Conservation (phyloP, 495 filamentous ascomycete species). For the Lasiosphaeriaceae sp. region DNA sequence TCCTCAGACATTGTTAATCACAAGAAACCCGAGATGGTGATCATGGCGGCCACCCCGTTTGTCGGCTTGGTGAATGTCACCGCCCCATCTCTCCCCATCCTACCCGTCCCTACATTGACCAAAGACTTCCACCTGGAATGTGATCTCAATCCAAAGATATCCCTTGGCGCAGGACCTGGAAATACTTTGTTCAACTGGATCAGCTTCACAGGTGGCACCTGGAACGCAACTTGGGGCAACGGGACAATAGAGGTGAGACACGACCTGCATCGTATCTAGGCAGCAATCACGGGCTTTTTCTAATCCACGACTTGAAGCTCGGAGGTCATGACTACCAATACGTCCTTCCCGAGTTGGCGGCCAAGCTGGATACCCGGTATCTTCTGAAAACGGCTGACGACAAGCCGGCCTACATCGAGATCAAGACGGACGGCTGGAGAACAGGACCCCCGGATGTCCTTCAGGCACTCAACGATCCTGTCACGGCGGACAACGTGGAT, state of each 20-base stretch:
- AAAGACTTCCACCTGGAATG: conserved; percentile 11
- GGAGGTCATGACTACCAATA: conserved; percentile 12
- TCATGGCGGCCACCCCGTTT: too few relatives aligned
- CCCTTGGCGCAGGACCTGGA: conserved; percentile 1
- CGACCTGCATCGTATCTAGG: too few relatives aligned
- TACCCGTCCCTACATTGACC: conserved; percentile 1
- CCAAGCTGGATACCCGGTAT: conserved; percentile 11
- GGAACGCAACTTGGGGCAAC: conserved; percentile 10
- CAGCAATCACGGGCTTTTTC: too few relatives aligned
- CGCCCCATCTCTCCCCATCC: too few relatives aligned
- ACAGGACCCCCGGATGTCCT: conserved; percentile 6
- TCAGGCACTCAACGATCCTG: conserved; percentile 6
- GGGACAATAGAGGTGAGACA: conserved; percentile 2
- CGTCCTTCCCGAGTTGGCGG: conserved; percentile 3
- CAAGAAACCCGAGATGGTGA: too few relatives aligned
- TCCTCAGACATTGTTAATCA: too few relatives aligned
- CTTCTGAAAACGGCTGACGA: conserved; percentile 5
- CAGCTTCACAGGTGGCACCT: conserved; percentile 7
- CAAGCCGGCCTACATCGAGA: conserved; percentile 6
- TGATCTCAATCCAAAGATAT: conserved; percentile 8
- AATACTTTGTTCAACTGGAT: conserved; percentile 9
- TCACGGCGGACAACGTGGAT: too few relatives aligned
- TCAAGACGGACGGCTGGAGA: conserved; percentile 11
- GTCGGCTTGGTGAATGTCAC: too few relatives aligned
- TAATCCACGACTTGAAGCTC: conserved; percentile 2